Percentiles rank a stretch among this genome's conserved stretches.
phyloP scores from a whole-genome alignment of 768 basidiomycete species.

The Suillus subalutaceus region DNA sequence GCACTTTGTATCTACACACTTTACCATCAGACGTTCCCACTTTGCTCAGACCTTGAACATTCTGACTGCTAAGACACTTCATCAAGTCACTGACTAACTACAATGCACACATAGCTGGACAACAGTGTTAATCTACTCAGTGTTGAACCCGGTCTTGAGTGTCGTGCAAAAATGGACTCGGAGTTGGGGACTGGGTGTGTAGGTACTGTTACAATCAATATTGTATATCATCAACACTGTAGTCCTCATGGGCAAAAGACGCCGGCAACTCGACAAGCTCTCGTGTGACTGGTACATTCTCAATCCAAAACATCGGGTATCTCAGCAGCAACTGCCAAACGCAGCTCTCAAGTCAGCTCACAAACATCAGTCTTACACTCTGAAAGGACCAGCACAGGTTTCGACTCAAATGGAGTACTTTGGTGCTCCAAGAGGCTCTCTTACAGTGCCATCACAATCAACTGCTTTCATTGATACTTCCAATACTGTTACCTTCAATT shows the following conservation, averaged over 20 bases:
- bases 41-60: no score
- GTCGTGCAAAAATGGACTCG: no score
- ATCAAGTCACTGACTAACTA: no score
- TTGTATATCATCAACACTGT: neutral
- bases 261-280: neutral
- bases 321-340: neutral
- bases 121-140: no score
- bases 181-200: no score
- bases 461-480: neutral
- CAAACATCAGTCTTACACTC: neutral
- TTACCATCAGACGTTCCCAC: no score
- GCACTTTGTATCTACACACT: no score
- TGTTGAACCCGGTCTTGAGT: no score
- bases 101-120: no score
- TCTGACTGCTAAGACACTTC: no score
- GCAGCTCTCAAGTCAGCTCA: neutral
- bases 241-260: neutral
- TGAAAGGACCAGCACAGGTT: neutral
- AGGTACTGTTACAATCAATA: no score
- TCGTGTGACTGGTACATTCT: neutral
- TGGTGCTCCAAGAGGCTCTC: constrained; percentile 1
- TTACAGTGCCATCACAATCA: neutral
- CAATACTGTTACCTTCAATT: neutral
- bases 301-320: neutral
- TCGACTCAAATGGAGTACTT: neutral